Conservation (phyloP, 176 grass and related monocot genomes). For the Oryza glumipatula region DNA sequence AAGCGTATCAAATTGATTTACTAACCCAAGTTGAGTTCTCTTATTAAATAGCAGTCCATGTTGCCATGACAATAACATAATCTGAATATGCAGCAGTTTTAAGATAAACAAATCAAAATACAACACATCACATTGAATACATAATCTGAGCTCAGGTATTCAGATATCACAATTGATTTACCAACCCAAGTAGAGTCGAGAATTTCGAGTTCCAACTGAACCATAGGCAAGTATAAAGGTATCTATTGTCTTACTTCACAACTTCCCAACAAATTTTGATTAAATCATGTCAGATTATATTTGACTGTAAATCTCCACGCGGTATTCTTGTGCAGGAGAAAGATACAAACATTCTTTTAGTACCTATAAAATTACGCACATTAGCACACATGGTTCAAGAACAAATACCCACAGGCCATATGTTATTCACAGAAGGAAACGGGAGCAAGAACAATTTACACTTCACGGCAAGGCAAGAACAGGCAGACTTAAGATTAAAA, state of each 20-base stretch:
- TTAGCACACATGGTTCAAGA: background rate
- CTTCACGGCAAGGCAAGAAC: slow-evolving; percentile 9
- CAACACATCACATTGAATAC: background rate
- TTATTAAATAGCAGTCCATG: background rate
- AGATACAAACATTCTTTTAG: background rate
- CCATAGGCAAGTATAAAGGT: background rate
- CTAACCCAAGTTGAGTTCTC: background rate
- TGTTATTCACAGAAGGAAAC: slow-evolving; percentile 53
- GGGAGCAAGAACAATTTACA: slow-evolving; percentile 44
- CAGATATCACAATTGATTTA: background rate
- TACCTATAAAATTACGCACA: slow-evolving; percentile 19
- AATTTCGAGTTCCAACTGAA: slow-evolving; percentile 16
- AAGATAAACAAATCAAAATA: background rate
- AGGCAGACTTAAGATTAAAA: slow-evolving; percentile 13
- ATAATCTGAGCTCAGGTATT: background rate
- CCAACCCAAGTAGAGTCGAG: background rate
- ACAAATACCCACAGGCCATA: slow-evolving; percentile 33
- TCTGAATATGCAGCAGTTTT: background rate
- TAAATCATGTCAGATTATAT: background rate
- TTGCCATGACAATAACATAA: background rate
- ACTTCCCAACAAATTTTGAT: background rate
- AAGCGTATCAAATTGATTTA: background rate
- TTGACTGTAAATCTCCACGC: background rate
- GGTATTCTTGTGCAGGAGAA: background rate
- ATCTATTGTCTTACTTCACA: background rate